Evolutionary conservation across 805 yeast species (phyloP).

Genomic region (Ogataea haglerorum): DNA sequence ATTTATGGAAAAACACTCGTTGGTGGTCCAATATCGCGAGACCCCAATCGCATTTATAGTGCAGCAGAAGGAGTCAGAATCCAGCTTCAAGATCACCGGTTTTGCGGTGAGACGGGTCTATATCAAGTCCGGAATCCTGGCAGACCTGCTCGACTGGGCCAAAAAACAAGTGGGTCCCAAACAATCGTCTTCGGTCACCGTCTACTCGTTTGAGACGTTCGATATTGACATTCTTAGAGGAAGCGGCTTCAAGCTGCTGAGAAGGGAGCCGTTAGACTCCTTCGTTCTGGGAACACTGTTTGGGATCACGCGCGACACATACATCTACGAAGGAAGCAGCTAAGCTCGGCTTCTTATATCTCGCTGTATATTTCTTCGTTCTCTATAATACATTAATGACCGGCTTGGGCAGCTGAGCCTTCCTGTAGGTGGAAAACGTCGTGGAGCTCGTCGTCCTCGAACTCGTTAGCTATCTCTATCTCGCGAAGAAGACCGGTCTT

Average conservation of each 20-base stretch:
- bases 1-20: slow-evolving; percentile 44
- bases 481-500: slow-evolving; percentile 60
- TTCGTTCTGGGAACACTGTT: slow-evolving; percentile 16
- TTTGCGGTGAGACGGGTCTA: slow-evolving; percentile 70
- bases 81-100: slow-evolving; percentile 45
- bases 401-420: slow-evolving; percentile 7
- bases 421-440: slow-evolving; percentile 29
- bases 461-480: slow-evolving; percentile 28
- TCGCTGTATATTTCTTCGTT: slow-evolving; percentile 5
- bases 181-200: slow-evolving; percentile 41
- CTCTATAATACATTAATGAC: slow-evolving; percentile 2
- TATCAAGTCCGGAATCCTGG: slow-evolving; percentile 57
- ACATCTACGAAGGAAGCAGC: slow-evolving; percentile 6
- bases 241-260: slow-evolving; percentile 43
- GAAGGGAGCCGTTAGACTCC: slow-evolving; percentile 9
- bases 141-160: slow-evolving; percentile 63
- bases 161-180: slow-evolving; percentile 40
- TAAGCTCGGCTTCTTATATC: neutral
- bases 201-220: slow-evolving; percentile 48
- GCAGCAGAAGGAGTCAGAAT: slow-evolving; percentile 33
- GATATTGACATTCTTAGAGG: slow-evolving; percentile 36
- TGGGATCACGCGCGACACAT: slow-evolving; percentile 23
- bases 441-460: slow-evolving; percentile 19
- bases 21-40: slow-evolving; percentile 59
- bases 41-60: slow-evolving; percentile 66